phyloP scores from a whole-genome alignment of 208 protist genomes.

The Trichomonas tenax region DNA sequence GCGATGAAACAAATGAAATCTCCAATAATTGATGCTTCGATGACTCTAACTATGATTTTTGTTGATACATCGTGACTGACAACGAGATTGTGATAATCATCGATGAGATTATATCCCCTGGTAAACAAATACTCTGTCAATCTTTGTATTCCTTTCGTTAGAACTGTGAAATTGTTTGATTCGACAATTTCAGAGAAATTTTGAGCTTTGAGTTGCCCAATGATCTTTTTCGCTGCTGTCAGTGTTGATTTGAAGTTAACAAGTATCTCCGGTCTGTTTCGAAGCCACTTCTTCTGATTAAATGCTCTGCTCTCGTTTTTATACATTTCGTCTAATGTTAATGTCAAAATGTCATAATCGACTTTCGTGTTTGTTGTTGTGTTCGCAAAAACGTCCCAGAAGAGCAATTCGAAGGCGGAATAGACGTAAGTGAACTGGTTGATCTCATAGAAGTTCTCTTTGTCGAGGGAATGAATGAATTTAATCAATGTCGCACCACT shows the following conservation, averaged over 20 bases:
- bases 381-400: not conserved
- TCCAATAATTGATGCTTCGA: not conserved
- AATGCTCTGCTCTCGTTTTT: not conserved
- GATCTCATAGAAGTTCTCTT: not conserved
- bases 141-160: not conserved
- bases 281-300: not conserved
- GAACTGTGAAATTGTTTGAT: not conserved
- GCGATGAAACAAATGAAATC: not conserved
- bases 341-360: not conserved
- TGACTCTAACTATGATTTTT: not conserved
- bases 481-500: not conserved
- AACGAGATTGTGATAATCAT: not conserved
- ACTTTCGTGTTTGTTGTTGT: not conserved
- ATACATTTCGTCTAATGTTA: not conserved
- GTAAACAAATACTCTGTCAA: not conserved
- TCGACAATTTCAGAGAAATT: not conserved
- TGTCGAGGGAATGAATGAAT: not conserved
- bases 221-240: not conserved
- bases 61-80: not conserved
- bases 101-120: not conserved
- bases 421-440: not conserved
- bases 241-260: not conserved
- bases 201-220: not conserved
- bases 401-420: not conserved
- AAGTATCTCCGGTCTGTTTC: not conserved